Evolutionary conservation across 169 alveolate species (phyloP), one percentile per base, ranked within the genome.

Genomic region (Babesia ovis): DNA sequence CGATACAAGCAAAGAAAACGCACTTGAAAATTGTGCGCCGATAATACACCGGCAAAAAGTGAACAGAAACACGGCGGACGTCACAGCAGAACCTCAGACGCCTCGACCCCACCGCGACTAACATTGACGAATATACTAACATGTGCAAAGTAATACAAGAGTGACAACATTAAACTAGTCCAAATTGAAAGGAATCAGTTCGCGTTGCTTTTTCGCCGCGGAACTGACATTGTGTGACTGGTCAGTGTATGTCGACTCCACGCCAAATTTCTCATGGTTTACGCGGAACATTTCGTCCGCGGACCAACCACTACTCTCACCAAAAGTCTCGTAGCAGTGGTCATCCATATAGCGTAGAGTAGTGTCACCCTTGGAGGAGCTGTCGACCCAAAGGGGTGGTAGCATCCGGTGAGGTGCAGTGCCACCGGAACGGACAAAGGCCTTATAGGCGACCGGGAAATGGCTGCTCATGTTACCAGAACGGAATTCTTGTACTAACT

Each of bases 211-310:
- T 3, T n/a, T 37, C 6, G 6, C 8, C 9, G 37, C 18, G 12
- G 5, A 1, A 12, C 9, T 46, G 35, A 71, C 83, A 2, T 91
- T 82, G 39, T 85, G 77, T 2, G 75, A 64, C 56, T 84, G 92
- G 34, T 83, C 61, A 27, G 75, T 70, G 82, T 92, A 92, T 20
- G 96, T 92, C 43, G 95, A 90, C 39, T 79, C 87, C 5, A 92
- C 93, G 25, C 96, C 96, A 73, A 92, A 92, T 48, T 92, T 92
- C 67, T 91, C 92, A 41, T 75, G 90, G 80, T 92, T 92, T 60
- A 92, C 77, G 58, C 91, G 84, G 80, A 92, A 92, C 96, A 92
- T 92, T 39, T 92, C 96, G 55, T 92, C 95, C 0, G 90, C 93
- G 50, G 86, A 85, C 96, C 96, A 92, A 2, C 79, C 67, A 23